These are phyloP conservation scores for Amaranthus cruentus DNA, from an alignment of 148 eudicot genomes.

Conservation along the genomic window DNA sequence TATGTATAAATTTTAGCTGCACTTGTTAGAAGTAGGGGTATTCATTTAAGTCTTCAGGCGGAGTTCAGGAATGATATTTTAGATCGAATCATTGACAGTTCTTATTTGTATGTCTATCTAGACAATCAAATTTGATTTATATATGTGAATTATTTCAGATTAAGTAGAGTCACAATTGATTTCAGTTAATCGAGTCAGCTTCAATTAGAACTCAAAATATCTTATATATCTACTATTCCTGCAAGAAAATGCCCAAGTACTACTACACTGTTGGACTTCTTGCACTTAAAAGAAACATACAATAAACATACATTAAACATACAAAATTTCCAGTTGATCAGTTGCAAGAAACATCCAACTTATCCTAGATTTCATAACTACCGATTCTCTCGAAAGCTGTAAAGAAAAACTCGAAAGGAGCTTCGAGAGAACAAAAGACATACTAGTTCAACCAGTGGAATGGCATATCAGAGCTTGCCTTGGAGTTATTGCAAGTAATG, in stretches of 20 bases:
- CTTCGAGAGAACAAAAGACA: not conserved
- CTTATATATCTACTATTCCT: not conserved
- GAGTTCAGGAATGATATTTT: too few species aligned
- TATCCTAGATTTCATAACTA: conserved; percentile 17
- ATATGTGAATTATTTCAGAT: too few species aligned
- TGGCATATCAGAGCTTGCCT: conserved; percentile 33
- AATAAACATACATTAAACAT: conserved; percentile 2
- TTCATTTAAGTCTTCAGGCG: too few species aligned
- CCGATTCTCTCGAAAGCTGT: not conserved
- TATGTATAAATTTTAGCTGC: too few species aligned
- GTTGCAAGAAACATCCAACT: conserved; percentile 25
- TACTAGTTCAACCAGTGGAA: conserved; percentile 41
- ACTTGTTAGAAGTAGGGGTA: too few species aligned
- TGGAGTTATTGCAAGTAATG: conserved; percentile 26
- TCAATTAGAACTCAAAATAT: too few species aligned
- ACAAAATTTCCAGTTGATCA: conserved; percentile 33
- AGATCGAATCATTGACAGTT: too few species aligned
- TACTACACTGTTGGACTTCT: conserved; percentile 20
- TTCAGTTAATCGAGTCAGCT: too few species aligned
- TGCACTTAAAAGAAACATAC: not conserved
- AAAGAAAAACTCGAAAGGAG: conserved; percentile 2
- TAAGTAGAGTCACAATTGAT: too few species aligned
- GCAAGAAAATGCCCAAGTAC: conserved; percentile 14
- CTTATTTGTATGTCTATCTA: too few species aligned
- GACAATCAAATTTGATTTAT: too few species aligned